Evolutionary conservation across 306 rosid species (phyloP).

Genomic region (Begonia fuchsioides): DNA sequence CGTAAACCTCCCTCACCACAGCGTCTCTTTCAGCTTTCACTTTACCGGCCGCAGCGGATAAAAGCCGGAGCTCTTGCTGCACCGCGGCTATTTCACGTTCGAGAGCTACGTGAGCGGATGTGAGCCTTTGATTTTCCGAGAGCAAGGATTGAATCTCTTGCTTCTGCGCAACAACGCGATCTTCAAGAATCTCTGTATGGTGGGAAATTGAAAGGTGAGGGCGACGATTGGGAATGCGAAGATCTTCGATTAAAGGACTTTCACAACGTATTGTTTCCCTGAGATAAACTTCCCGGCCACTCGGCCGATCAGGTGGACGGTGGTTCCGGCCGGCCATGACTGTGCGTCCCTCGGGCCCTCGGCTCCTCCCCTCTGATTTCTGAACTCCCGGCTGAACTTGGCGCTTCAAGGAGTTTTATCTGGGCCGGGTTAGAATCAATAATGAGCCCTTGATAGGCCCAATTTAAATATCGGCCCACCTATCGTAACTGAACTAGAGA

Average conservation of each 20-base stretch:
- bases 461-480: no score
- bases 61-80: conserved; percentile 42
- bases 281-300: conserved; percentile 8
- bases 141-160: conserved; percentile 71
- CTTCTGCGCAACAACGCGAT: conserved; percentile 37
- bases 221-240: conserved; percentile 21
- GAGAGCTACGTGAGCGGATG: conserved; percentile 69
- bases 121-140: conserved; percentile 69
- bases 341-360: conserved; percentile 1
- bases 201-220: no score
- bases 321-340: conserved; percentile 32
- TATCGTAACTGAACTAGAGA: no score
- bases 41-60: conserved; percentile 35
- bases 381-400: not conserved
- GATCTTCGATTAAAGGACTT: conserved; percentile 7
- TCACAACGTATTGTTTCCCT: not conserved
- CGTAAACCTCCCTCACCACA: conserved; percentile 53
- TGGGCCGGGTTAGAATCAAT: no score
- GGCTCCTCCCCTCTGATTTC: not conserved
- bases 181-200: conserved; percentile 39
- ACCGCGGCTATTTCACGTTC: conserved; percentile 58
- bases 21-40: conserved; percentile 59
- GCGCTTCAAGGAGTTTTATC: not conserved
- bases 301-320: conserved; percentile 4
- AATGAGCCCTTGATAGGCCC: not conserved